Conservation (phyloP, 164 flowering plant species). For the Magnolia kwangsiensis region DNA sequence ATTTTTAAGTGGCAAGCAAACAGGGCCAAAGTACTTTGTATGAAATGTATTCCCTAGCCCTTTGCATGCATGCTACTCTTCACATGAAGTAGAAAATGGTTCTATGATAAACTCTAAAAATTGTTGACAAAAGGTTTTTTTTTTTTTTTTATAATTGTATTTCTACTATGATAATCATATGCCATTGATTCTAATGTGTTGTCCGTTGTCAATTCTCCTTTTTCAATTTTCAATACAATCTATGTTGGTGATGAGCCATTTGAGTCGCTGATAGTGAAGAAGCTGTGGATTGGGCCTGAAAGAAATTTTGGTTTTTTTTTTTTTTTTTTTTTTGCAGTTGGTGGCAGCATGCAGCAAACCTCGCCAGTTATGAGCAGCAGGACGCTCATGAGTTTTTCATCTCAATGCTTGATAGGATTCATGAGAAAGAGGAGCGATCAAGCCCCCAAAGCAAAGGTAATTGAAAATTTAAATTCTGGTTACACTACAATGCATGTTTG, state of each 20-base stretch:
- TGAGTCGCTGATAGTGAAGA: not conserved
- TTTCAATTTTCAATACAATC: not conserved
- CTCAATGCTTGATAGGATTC: conserved; percentile 57
- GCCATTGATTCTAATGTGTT: not conserved
- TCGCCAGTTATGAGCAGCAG: conserved; percentile 64
- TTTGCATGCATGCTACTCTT: not conserved
- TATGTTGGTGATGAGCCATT: not conserved
- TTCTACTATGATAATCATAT: not conserved
- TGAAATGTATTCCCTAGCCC: not conserved
- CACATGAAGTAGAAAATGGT: not conserved
- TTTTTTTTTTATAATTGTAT: no score
- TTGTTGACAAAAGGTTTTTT: not conserved
- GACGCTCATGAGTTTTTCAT: conserved; percentile 79
- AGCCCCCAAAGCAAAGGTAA: conserved; percentile 39
- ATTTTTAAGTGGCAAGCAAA: no score
- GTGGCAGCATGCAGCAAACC: conserved; percentile 68
- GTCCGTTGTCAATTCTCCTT: not conserved
- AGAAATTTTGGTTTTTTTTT: conserved; percentile 13
- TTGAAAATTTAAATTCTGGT: not conserved
- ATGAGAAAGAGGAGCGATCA: conserved; percentile 47
- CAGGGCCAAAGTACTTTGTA: no score
- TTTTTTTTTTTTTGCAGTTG: conserved; percentile 37
- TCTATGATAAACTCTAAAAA: not conserved
- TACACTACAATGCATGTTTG: not conserved
- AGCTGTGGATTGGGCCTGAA: not conserved